phyloP scores from a whole-genome alignment of 2,329 filamentous ascomycete species.

The Botrytis porri region DNA sequence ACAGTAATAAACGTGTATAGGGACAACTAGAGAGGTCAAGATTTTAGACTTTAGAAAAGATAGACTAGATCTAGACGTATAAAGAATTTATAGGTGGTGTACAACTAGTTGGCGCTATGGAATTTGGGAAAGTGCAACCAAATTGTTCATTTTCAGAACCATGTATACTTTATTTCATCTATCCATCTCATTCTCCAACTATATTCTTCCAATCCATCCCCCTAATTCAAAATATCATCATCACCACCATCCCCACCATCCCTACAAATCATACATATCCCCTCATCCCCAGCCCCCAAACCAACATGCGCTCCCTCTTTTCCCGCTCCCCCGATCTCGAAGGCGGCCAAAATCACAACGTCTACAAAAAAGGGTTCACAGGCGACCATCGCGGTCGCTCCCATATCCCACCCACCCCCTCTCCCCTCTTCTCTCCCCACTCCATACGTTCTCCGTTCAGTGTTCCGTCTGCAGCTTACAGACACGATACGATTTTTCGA shows the following conservation, averaged over 20 bases:
- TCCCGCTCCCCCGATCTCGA: slow-evolving; percentile 8
- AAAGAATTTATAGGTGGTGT: slow-evolving; percentile 20
- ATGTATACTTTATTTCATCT: neutral
- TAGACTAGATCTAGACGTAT: slow-evolving; percentile 14
- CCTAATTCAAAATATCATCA: neutral
- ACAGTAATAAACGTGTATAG: neutral
- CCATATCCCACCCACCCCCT: neutral
- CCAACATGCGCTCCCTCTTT: slow-evolving; percentile 3
- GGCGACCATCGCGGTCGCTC: slow-evolving; percentile 11
- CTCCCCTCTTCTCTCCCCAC: neutral
- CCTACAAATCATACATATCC: neutral
- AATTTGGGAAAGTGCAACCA: slow-evolving; percentile 10
- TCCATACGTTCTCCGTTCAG: neutral
- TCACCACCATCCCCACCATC: neutral
- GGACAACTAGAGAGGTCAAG: slow-evolving; percentile 15
- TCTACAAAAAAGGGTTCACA: neutral
- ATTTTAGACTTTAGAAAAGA: slow-evolving; percentile 4
- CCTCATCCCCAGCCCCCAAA: neutral
- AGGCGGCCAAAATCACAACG: neutral
- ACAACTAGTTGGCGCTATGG: neutral
- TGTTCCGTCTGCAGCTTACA: accelerated
- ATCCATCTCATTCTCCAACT: neutral
- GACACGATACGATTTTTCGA: slow-evolving; percentile 7
- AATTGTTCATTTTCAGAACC: no score
- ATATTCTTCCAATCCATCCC: neutral